These are phyloP conservation scores for Backusella macrospora DNA, from an alignment of 192 early-diverging fungal genomes.

Conservation along the genomic window DNA sequence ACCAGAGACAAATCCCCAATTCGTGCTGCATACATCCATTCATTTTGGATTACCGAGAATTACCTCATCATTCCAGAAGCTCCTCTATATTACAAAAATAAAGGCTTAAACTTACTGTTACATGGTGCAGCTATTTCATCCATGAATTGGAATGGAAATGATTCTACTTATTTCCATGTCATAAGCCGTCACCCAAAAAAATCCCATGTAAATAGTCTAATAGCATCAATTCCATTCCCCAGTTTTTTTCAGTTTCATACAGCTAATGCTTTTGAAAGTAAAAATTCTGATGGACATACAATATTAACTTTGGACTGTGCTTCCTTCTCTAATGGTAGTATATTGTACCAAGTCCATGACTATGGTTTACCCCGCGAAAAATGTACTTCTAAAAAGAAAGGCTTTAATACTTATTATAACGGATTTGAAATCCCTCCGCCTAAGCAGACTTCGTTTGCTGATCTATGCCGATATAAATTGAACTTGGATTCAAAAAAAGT, in stretches of 20 bases:
- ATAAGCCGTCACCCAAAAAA: background rate
- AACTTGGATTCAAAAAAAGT: background rate
- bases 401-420: background rate
- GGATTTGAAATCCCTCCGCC: conserved; percentile 6
- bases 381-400: background rate
- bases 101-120: conserved; percentile 4
- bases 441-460: conserved; percentile 12
- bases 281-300: background rate
- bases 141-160: conserved; percentile 5
- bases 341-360: conserved; percentile 2
- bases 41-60: conserved; percentile 56
- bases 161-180: conserved; percentile 20
- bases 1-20: conserved; percentile 17
- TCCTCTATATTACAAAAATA: conserved; percentile 43
- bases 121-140: background rate
- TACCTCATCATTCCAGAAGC: conserved; percentile 58
- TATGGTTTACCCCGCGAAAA: background rate
- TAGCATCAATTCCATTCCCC: conserved; percentile 1
- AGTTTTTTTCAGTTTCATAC: conserved; percentile 21
- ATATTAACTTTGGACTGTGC: conserved; percentile 14
- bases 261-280: conserved; percentile 14
- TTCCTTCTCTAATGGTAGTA: conserved; percentile 14
- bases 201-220: background rate
- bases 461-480: conserved; percentile 10
- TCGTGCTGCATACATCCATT: conserved; percentile 54